phyloP scores from a whole-genome alignment of 1,139 yeast genomes.

The Yarrowia galli region DNA sequence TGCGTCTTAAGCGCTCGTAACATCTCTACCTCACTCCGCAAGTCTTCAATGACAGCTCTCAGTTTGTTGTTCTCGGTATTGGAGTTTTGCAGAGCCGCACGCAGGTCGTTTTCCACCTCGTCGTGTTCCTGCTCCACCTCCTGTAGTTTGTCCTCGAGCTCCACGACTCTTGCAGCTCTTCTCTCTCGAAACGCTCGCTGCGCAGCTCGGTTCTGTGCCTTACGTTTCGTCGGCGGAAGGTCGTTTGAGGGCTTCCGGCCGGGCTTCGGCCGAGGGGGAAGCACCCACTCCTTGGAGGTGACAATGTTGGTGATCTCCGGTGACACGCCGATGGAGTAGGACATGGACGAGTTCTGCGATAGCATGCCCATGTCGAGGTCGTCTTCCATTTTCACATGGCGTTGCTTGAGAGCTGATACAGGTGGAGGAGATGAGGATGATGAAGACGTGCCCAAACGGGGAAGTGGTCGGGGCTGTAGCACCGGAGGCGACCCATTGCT shows the following conservation, averaged over 20 bases:
- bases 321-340: conserved; percentile 24
- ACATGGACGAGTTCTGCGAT: conserved; percentile 32
- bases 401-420: conserved; percentile 4
- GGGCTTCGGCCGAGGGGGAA: conserved; percentile 91
- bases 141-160: conserved; percentile 61
- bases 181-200: conserved; percentile 90
- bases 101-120: conserved; percentile 50
- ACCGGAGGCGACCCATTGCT: conserved; percentile 11
- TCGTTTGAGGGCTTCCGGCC: conserved; percentile 85
- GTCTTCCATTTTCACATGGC: conserved; percentile 32
- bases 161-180: conserved; percentile 67
- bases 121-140: conserved; percentile 67
- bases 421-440: conserved; percentile 34
- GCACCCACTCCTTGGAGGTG: conserved; percentile 88
- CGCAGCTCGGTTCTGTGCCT: conserved; percentile 95
- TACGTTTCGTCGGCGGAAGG: conserved; percentile 62
- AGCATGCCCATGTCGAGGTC: conserved; percentile 25
- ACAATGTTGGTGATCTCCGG: conserved; percentile 35
- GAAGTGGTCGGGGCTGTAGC: conserved; percentile 30
- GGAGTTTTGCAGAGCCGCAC: conserved; percentile 55
- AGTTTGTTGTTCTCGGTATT: conserved; percentile 45
- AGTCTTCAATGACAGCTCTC: conserved; percentile 41
- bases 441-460: conserved; percentile 24
- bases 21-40: conserved; percentile 42
- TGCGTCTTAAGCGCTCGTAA: conserved; percentile 6